Evolutionary conservation across 441 rosid species (phyloP).

Genomic region (Codiaeum variegatum): DNA sequence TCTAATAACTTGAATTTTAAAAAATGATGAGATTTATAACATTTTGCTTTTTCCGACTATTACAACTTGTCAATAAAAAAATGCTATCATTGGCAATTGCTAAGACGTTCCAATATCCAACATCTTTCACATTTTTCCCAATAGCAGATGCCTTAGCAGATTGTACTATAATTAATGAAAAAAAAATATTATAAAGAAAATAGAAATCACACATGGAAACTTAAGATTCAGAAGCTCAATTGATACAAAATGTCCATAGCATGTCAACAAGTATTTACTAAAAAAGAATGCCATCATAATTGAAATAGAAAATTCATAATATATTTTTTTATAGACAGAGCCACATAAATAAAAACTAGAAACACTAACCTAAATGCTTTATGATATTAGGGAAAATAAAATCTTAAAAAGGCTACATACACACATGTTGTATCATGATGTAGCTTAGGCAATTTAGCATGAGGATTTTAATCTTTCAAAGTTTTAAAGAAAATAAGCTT

Average conservation of each 20-base stretch:
- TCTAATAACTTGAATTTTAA: no score
- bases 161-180: constrained; percentile 48
- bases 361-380: neutral
- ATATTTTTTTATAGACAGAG: no score
- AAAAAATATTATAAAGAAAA: neutral
- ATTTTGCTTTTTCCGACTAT: no score
- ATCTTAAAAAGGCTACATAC: neutral
- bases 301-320: no score
- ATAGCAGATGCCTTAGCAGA: constrained; percentile 34
- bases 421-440: no score
- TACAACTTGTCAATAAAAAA: no score
- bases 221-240: neutral
- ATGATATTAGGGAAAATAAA: neutral
- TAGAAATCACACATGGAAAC: neutral
- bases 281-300: neutral
- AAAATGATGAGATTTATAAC: no score
- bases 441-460: no score
- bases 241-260: neutral
- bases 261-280: neutral
- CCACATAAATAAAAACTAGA: neutral
- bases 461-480: no score
- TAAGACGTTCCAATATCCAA: no score
- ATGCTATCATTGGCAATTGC: no score
- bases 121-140: constrained; percentile 33
- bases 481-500: no score